Evolutionary conservation across 139 green algal species (phyloP).

Genomic region (Coccomyxa sp.): DNA sequence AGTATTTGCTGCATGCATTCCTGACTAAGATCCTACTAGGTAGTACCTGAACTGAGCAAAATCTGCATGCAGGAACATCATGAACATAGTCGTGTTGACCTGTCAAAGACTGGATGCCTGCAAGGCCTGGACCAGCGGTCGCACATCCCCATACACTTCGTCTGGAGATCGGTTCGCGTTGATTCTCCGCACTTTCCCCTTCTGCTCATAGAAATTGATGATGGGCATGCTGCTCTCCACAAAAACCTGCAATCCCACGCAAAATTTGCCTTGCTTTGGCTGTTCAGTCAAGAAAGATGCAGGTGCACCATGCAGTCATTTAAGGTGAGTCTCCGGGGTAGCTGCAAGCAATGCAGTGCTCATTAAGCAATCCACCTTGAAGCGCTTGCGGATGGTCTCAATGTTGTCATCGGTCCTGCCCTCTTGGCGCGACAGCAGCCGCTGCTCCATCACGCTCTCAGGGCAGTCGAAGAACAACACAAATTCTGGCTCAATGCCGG

Average conservation of each 20-base stretch:
- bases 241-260: slow-evolving; percentile 48
- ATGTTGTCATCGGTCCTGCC: slow-evolving; percentile 95
- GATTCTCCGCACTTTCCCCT: slow-evolving; percentile 65
- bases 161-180: slow-evolving; percentile 49
- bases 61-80: no score
- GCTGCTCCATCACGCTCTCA: slow-evolving; percentile 82
- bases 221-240: slow-evolving; percentile 78
- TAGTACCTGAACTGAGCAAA: no score
- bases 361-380: slow-evolving; percentile 50
- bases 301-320: not conserved
- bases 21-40: no score
- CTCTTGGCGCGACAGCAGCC: slow-evolving; percentile 83
- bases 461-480: slow-evolving; percentile 96
- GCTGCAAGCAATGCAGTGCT: not conserved
- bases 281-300: no score
- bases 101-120: not conserved
- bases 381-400: slow-evolving; percentile 94
- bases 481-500: slow-evolving; percentile 73
- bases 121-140: not conserved
- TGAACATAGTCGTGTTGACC: no score
- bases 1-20: no score
- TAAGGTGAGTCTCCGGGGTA: not conserved
- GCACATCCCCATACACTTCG: slow-evolving; percentile 61
- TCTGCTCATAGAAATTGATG: slow-evolving; percentile 68
- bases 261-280: not conserved